A percentile compares a stretch with the other conserved stretches of the same genome.
phyloP scores from a whole-genome alignment of 2,329 filamentous ascomycete genomes.

The Dactylella cylindrospora region DNA sequence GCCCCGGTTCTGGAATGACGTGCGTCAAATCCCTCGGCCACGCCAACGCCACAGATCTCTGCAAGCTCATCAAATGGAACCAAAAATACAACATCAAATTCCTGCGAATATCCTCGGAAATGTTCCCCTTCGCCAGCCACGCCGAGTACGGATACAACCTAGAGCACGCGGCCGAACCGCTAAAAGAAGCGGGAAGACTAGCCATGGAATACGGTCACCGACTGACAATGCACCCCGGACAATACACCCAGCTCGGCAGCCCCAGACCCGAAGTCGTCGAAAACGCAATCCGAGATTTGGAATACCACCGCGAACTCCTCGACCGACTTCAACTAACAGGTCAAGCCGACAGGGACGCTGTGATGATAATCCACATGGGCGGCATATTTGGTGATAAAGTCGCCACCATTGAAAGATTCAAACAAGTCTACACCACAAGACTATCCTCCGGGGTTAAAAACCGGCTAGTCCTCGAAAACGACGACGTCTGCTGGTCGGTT shows the following conservation, averaged over 20 bases:
- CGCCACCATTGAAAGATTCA: constrained; percentile 75
- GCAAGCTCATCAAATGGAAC: constrained; percentile 89
- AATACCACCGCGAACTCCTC: constrained; percentile 85
- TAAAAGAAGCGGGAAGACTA: constrained; percentile 75
- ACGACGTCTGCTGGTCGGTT: constrained; percentile 89
- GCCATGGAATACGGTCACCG: constrained; percentile 78
- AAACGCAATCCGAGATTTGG: constrained; percentile 75
- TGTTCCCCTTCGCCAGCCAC: constrained; percentile 96
- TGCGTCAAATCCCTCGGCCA: constrained; percentile 78
- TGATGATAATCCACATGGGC: constrained; percentile 94
- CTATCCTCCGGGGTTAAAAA: constrained; percentile 72
- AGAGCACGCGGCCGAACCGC: constrained; percentile 75
- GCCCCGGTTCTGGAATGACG: constrained; percentile 55
- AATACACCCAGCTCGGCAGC: constrained; percentile 87
- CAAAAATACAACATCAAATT: constrained; percentile 89
- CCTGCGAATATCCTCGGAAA: constrained; percentile 87
- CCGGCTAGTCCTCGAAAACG: constrained; percentile 86
- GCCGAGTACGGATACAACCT: constrained; percentile 82
- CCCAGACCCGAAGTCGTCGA: constrained; percentile 74
- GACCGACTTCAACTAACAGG: constrained; percentile 72
- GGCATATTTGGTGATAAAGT: constrained; percentile 84
- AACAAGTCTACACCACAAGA: constrained; percentile 66
- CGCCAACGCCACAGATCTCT: constrained; percentile 77
- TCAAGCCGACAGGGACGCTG: constrained; percentile 78
- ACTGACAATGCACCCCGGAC: constrained; percentile 86